A percentile compares a stretch with the other conserved stretches of the same genome.
These are phyloP conservation scores for Nannochloropsis gaditana DNA, from an alignment of 108 stramenopile genomes.

Conservation along the genomic window DNA sequence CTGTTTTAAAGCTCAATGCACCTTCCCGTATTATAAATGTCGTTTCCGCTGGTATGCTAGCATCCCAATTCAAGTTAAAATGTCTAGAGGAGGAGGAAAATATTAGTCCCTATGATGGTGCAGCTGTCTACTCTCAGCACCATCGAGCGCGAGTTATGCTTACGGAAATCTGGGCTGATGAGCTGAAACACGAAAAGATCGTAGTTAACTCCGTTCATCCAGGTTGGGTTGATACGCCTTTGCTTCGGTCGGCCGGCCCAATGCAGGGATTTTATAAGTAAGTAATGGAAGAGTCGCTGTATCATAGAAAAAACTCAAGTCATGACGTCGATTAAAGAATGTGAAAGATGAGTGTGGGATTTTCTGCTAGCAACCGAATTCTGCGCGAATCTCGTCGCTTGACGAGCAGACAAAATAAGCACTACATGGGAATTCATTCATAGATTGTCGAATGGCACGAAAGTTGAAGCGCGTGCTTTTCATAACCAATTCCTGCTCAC, in stretches of 20 bases:
- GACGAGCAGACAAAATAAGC: no score
- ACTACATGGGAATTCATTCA: no score
- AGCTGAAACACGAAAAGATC: neutral
- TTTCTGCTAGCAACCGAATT: no score
- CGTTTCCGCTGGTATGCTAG: neutral
- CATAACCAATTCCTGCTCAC: no score
- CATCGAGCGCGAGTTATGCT: neutral
- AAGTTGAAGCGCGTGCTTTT: no score
- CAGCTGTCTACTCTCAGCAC: conserved; percentile 10
- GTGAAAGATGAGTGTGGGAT: no score
- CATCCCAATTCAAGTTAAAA: conserved; percentile 17
- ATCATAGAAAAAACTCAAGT: neutral
- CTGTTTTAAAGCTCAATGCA: neutral
- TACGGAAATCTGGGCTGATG: neutral
- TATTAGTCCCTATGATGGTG: neutral
- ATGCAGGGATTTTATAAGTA: conserved; percentile 10
- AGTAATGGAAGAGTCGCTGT: neutral
- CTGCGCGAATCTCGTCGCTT: no score
- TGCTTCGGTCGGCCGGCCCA: neutral
- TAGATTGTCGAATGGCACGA: no score
- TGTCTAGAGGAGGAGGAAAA: neutral
- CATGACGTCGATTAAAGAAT: no score
- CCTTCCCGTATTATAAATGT: neutral
- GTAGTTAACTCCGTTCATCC: neutral
- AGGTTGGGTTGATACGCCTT: neutral